Conservation (phyloP, 2,329 filamentous ascomycete species). For the Penicillium sp. region DNA sequence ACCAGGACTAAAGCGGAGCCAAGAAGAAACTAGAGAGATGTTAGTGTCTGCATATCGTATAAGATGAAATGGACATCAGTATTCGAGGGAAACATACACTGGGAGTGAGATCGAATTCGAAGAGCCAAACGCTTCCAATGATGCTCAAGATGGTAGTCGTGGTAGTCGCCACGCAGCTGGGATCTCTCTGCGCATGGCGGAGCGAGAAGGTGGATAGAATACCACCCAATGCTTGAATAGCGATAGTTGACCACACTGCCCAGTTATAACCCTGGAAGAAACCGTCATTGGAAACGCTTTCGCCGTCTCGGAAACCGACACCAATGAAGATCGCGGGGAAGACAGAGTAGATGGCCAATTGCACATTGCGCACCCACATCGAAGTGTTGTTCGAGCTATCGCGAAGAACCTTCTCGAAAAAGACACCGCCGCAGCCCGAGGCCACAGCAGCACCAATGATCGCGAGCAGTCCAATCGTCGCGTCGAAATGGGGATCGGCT, state of each 20-base stretch:
- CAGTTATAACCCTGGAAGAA: constrained; percentile 96
- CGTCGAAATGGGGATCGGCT: constrained; percentile 65
- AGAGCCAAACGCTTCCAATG: constrained; percentile 79
- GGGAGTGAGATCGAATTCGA: constrained; percentile 71
- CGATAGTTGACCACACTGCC: constrained; percentile 82
- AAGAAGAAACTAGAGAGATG: constrained; percentile 66
- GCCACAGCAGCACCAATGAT: constrained; percentile 75
- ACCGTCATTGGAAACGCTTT: constrained; percentile 76
- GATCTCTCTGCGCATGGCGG: constrained; percentile 82
- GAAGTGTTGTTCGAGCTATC: constrained; percentile 73
- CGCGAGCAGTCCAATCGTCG: constrained; percentile 73
- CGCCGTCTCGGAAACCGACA: constrained; percentile 82
- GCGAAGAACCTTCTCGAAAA: constrained; percentile 78
- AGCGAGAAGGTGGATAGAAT: constrained; percentile 80
- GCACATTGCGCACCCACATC: constrained; percentile 92
- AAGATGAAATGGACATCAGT: background rate
- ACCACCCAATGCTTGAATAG: constrained; percentile 79
- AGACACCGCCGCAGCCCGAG: constrained; percentile 76
- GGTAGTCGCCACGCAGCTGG: constrained; percentile 90
- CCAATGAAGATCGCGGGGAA: constrained; percentile 86
- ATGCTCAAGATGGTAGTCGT: constrained; percentile 89
- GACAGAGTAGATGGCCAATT: constrained; percentile 89
- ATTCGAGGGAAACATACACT: constrained; percentile 53
- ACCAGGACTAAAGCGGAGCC: constrained; percentile 77
- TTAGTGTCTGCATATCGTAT: constrained; percentile 1